Evolutionary conservation across 2,329 filamentous ascomycete genomes (phyloP).

Genomic region (Paecilomyces niveus): DNA sequence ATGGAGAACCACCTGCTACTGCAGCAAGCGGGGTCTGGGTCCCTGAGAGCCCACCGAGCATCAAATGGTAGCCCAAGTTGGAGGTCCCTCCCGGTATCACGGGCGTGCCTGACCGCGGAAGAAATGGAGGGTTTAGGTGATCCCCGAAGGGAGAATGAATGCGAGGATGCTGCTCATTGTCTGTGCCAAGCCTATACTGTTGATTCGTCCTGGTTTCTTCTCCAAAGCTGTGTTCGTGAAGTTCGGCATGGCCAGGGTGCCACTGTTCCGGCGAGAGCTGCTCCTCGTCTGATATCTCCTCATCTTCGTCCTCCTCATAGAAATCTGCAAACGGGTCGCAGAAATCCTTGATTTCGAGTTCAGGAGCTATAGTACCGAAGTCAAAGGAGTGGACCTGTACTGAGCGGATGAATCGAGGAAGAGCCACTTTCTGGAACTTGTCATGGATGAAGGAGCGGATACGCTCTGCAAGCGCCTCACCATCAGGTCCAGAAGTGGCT

Average conservation of each 20-base stretch:
- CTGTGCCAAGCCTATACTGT: constrained; percentile 21
- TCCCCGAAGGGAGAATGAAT: constrained; percentile 29
- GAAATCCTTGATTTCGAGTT: constrained; percentile 91
- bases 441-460: constrained; percentile 93
- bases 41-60: constrained; percentile 42
- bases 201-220: constrained; percentile 22
- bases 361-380: constrained; percentile 75
- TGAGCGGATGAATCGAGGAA: constrained; percentile 94
- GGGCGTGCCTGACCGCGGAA: constrained; percentile 39
- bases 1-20: constrained; percentile 36
- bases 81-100: constrained; percentile 44
- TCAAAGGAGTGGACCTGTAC: constrained; percentile 92
- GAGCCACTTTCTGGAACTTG: constrained; percentile 84
- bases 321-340: constrained; percentile 94
- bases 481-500: constrained; percentile 82
- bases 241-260: constrained; percentile 14
- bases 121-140: constrained; percentile 33
- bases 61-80: constrained; percentile 43
- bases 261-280: constrained; percentile 21
- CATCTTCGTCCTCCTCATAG: constrained; percentile 69
- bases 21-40: constrained; percentile 42
- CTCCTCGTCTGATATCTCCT: constrained; percentile 39
- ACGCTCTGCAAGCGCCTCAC: constrained; percentile 70
- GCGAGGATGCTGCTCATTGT: constrained; percentile 18
- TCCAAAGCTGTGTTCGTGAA: constrained; percentile 21